A percentile compares a stretch with the other conserved stretches of the same genome.
Evolutionary conservation across 2,329 filamentous ascomycete species (phyloP).

Genomic region (Paraphaeosphaeria minitans): DNA sequence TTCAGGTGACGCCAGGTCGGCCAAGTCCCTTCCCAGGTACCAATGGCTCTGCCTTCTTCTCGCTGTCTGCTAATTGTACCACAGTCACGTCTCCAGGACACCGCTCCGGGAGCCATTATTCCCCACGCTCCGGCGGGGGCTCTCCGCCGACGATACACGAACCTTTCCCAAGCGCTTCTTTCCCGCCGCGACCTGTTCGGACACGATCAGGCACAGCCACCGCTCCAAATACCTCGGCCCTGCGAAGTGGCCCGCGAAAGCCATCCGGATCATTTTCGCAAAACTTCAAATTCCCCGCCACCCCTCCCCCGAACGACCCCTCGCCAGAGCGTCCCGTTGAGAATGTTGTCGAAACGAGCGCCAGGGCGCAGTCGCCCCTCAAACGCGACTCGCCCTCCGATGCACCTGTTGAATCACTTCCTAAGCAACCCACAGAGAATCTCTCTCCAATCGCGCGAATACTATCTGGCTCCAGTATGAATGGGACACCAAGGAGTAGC

Average conservation of each 20-base stretch:
- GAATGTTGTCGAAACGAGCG: conserved; percentile 38
- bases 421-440: conserved; percentile 59
- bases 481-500: conserved; percentile 83
- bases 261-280: conserved; percentile 24
- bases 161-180: conserved; percentile 31
- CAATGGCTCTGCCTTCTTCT: not conserved
- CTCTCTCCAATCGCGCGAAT: conserved; percentile 68
- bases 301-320: conserved; percentile 41
- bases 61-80: conserved; percentile 23
- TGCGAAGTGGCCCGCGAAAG: conserved; percentile 21
- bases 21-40: conserved; percentile 43
- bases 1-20: conserved; percentile 69
- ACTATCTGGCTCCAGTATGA: conserved; percentile 76
- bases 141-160: conserved; percentile 43
- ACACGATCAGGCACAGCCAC: conserved; percentile 39
- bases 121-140: conserved; percentile 49
- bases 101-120: conserved; percentile 46
- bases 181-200: conserved; percentile 37
- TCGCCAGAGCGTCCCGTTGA: conserved; percentile 36
- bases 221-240: conserved; percentile 48
- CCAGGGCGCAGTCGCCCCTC: conserved; percentile 49
- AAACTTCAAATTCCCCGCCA: conserved; percentile 63
- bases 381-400: conserved; percentile 30
- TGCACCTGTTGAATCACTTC: conserved; percentile 25
- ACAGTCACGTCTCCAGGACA: conserved; percentile 37